These are phyloP conservation scores for Yarrowia osloensis DNA, from an alignment of 805 yeast species.

Conservation along the genomic window DNA sequence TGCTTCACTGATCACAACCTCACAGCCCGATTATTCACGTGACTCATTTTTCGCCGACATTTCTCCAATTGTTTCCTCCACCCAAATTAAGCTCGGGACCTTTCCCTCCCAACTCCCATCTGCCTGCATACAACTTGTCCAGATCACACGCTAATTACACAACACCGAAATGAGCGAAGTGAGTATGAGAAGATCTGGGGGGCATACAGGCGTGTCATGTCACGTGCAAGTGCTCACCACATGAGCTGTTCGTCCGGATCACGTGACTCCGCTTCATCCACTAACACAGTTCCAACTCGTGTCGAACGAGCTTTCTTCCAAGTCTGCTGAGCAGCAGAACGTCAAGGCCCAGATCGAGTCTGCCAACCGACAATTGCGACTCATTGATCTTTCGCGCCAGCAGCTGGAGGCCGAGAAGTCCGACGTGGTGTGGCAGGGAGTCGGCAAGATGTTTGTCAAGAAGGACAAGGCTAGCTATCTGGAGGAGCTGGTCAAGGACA, in stretches of 20 bases:
- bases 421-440: conserved; percentile 73
- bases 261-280: not conserved
- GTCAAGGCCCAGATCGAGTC: conserved; percentile 56
- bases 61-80: not conserved
- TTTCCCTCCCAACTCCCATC: not conserved
- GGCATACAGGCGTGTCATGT: not conserved
- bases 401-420: conserved; percentile 51
- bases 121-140: not conserved
- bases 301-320: conserved; percentile 11
- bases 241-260: not conserved
- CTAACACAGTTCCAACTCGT: conserved; percentile 28
- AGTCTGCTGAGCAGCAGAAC: conserved; percentile 51
- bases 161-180: conserved; percentile 13
- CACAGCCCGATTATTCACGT: too few relatives aligned
- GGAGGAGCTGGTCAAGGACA: conserved; percentile 53
- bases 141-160: not conserved
- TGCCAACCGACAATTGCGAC: conserved; percentile 51
- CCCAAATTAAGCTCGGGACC: not conserved
- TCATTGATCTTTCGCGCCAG: conserved; percentile 57
- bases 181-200: not conserved
- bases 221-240: not conserved
- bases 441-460: conserved; percentile 65
- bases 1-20: too few relatives aligned
- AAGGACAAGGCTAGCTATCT: conserved; percentile 52
- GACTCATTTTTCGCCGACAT: not conserved